Base-by-base conservation (phyloP, 106 monocot genomes). In the Cymbidium sinense region DNA sequence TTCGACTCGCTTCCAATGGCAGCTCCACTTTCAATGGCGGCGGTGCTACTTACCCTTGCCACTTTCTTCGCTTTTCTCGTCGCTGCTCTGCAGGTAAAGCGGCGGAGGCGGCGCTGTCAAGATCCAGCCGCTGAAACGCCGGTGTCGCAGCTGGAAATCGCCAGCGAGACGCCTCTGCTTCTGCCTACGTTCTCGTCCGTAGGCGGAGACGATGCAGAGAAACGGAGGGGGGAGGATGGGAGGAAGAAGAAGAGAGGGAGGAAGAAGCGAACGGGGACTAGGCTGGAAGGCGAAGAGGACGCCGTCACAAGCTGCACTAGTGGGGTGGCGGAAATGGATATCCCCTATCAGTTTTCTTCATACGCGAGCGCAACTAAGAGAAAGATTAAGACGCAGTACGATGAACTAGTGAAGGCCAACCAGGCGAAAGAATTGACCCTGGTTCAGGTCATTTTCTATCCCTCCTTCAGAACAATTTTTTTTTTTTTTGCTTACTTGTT, bases 321-420 rank as follows among this genome's bases (percentile, higher is more conserved):
- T 39, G 12, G 7, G 43, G 54, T 0, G 13, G 37, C 2, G 27
- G 44, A 5, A 78, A 29, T 0, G 70, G 80, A 3, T 18, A 71
- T 54, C 37, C 70, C 76, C 67, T 92, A 85, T 74, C 92, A 85
- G 30, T 89, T 92, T 74, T 81, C 87, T 20, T 87, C 89, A 29
- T 79, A 79, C 28, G 79, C 83, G 34, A 87, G 92, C 71, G 76
- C 88, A 43, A 85, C 85, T 44, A 89, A 92, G 82, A 75, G 85
- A 85, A 85, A 81, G 85, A 89, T 92, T 79, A 89, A 89, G 81
- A 33, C 58, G 50, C 82, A 86, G 83, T 89, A 92, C 64, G 92
- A 89, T 70, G 74, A 87, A 79, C 65, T 92, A 64, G 85, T 87
- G 74, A 81, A 62, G 70, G 79, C 92, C 15, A 89, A 85, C 76